Base-by-base conservation (phyloP, 139 green algal species). In the Spirogloea muscicola region DNA sequence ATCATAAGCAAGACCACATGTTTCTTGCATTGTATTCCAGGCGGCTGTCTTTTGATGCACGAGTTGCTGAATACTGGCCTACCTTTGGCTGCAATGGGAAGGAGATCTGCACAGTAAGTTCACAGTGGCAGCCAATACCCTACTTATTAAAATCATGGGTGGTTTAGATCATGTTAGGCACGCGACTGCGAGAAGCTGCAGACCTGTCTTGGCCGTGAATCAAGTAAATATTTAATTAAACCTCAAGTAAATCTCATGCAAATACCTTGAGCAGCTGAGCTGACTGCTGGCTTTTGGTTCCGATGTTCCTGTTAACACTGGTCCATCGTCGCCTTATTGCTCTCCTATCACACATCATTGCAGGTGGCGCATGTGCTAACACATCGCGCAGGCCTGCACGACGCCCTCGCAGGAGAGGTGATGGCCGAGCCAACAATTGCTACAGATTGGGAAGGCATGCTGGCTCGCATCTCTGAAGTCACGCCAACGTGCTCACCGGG, bases 31-130 rank as follows among this genome's bases (percentile, higher is more conserved):
- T n/a, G n/a, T n/a, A n/a, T n/a, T n/a, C n/a, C n/a, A 10, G 9
- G 40, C 25, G 39, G 49, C 16, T 76, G 37, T 44, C 51, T 3
- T 65, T 58, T 38, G 79, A 84, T 52, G 72, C 69, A 2, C 39
- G 10, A 29, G 74, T 84, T 3, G 27, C 49, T 6, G 29, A 46
- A 7, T 41, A 83, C 3, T 87, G 82, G 82, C 82, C 81, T 7
- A 81, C 33, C 0, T 87, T 86, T 59, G 82, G 16, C 3, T 16
- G 29, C n/a, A 68, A 79, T 21, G 81, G 81, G 31, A 87, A 87
- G 59, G 74, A 76, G 16, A 16, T 59, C 55, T 65, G 37, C 64
- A 87, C 82, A 4, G 68, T 86, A n/a, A 49, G 73, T 67, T 6
- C 60, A 64, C 5, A n/a, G n/a, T n/a, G n/a, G n/a, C n/a, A n/a